These are phyloP conservation scores for Fusarium sp. DNA, from an alignment of 2,329 filamentous ascomycete genomes.

Conservation along the genomic window DNA sequence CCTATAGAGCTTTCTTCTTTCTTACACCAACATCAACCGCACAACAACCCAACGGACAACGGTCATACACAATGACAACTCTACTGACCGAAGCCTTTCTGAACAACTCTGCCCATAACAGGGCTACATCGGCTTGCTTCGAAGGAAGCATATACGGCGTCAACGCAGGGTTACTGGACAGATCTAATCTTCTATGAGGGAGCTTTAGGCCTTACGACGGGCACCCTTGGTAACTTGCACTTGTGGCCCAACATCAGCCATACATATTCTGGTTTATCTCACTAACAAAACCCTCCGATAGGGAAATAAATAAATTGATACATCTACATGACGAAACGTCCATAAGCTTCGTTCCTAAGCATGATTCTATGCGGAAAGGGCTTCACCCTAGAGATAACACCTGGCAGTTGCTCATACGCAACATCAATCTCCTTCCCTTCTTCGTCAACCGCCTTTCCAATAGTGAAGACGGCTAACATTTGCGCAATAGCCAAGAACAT, in stretches of 20 bases:
- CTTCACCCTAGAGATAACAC: constrained; percentile 20
- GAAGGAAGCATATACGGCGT: too few species aligned
- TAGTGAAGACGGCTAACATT: constrained; percentile 58
- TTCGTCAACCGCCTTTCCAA: constrained; percentile 46
- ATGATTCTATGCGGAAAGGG: neutral
- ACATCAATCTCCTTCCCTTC: constrained; percentile 50
- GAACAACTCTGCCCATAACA: neutral
- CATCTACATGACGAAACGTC: neutral
- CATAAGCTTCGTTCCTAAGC: neutral
- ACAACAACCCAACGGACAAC: neutral
- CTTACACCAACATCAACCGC: neutral
- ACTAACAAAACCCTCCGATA: neutral
- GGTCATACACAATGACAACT: neutral
- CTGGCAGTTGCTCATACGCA: constrained; percentile 8
- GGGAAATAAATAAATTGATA: neutral
- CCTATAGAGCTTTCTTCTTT: fast-evolving
- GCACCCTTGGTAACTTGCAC: neutral
- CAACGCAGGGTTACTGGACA: neutral
- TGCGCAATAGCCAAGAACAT: constrained; percentile 53
- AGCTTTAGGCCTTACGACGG: neutral
- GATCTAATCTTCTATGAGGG: neutral
- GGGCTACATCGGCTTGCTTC: neutral
- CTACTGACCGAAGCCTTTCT: neutral
- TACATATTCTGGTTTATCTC: neutral
- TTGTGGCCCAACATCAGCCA: neutral